A percentile compares a stretch with the other conserved stretches of the same genome.
These are phyloP conservation scores for Ramichloridium luteum DNA, from an alignment of 2,329 filamentous ascomycete genomes.

Conservation along the genomic window DNA sequence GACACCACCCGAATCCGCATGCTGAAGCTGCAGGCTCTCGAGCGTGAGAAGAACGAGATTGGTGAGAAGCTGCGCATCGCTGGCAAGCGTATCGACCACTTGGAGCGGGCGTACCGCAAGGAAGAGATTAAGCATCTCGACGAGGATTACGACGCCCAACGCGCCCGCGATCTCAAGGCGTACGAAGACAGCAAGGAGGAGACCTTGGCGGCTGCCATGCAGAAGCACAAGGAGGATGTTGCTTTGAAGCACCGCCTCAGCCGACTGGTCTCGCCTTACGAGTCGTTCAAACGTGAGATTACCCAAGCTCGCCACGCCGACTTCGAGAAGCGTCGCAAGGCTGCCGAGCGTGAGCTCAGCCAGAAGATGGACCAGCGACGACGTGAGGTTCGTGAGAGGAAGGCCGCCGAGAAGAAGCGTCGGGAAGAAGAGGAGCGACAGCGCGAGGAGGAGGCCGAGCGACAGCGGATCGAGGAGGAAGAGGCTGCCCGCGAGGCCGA, in stretches of 20 bases:
- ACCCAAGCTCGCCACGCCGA: conserved; percentile 83
- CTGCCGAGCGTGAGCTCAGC: conserved; percentile 86
- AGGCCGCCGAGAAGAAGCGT: conserved; percentile 71
- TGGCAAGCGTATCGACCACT: conserved; percentile 89
- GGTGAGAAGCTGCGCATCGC: conserved; percentile 83
- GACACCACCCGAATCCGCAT: conserved; percentile 60
- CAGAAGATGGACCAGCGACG: conserved; percentile 78
- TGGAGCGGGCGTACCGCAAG: conserved; percentile 91
- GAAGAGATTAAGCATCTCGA: conserved; percentile 88
- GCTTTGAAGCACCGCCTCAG: conserved; percentile 86
- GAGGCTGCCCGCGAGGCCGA: conserved; percentile 71
- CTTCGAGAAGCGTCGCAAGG: conserved; percentile 86
- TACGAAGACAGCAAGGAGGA: conserved; percentile 71
- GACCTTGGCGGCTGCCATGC: conserved; percentile 66
- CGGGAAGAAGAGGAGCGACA: conserved; percentile 71
- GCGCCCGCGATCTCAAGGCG: conserved; percentile 61
- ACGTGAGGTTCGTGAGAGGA: conserved; percentile 76
- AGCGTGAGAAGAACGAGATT: conserved; percentile 95
- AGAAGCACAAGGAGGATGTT: conserved; percentile 84
- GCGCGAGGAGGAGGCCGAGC: conserved; percentile 75
- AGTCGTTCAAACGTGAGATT: conserved; percentile 68
- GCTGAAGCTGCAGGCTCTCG: conserved; percentile 88
- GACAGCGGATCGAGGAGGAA: conserved; percentile 66
- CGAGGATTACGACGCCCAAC: conserved; percentile 74
- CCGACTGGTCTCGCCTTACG: conserved; percentile 73